Conservation (phyloP, 441 rosid species). For the Brassica hybrid region DNA sequence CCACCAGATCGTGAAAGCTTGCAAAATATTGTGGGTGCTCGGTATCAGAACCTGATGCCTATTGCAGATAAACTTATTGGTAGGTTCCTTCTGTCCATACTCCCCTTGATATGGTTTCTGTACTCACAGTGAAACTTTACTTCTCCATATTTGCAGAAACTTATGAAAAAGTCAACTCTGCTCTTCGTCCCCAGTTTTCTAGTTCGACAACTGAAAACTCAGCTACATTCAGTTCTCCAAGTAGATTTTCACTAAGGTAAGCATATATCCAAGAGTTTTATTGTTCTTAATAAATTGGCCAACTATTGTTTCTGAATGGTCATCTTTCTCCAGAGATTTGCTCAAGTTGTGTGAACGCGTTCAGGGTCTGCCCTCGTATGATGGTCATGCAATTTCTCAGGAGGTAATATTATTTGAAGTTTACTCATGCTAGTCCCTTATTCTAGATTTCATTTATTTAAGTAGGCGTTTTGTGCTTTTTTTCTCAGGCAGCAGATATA, state of each 20-base stretch:
- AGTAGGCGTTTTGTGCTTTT: constrained; percentile 19
- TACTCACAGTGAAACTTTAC: constrained; percentile 23
- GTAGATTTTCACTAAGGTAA: constrained; percentile 86
- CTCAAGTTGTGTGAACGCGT: constrained; percentile 98
- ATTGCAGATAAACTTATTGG: constrained; percentile 78
- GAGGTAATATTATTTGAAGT: constrained; percentile 62
- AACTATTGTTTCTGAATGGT: constrained; percentile 41
- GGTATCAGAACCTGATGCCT: constrained; percentile 78
- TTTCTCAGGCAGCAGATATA: constrained; percentile 79
- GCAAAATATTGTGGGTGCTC: constrained; percentile 59
- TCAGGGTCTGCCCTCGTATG: constrained; percentile 59
- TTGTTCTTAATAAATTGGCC: constrained; percentile 13
- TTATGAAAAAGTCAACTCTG: constrained; percentile 59
- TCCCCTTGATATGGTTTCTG: constrained; percentile 24
- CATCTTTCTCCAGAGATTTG: constrained; percentile 75
- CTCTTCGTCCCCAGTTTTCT: constrained; percentile 45
- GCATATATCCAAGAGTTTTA: constrained; percentile 24
- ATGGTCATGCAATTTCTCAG: constrained; percentile 63
- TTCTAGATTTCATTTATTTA: constrained; percentile 12
- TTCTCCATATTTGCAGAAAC: constrained; percentile 69
- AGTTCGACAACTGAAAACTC: constrained; percentile 51
- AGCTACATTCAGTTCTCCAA: constrained; percentile 45
- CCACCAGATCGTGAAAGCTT: constrained; percentile 73
- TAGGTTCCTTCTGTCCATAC: constrained; percentile 43
- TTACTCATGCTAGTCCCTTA: constrained; percentile 1